Evolutionary conservation across 768 basidiomycete species (phyloP), one percentile per base, ranked within the genome.

Genomic region (Pleurotus salmoneostramineus): DNA sequence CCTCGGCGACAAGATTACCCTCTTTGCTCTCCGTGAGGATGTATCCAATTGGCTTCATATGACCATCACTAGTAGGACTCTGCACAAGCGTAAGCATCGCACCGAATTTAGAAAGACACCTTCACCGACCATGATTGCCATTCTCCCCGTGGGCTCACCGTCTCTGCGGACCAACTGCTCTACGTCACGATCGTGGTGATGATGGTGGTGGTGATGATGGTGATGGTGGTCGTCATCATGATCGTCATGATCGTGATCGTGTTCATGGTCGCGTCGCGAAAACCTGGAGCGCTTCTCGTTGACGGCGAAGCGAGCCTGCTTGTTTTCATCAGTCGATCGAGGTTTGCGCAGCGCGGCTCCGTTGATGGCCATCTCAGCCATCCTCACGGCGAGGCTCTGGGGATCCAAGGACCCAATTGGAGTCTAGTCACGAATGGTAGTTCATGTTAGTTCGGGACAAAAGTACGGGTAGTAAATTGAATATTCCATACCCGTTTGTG

Each of bases 91-190:
- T 27, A 27, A 27, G 3, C 21, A 27, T 27, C 21, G 21, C 21
- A 27, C 21, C 21, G 21, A 27, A 27, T 1, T 27, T 27, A 27
- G 21, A 27, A 27, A 27, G 21, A 27, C 21, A 27, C 21, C 21
- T 27, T 27, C 21, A 27, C 21, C 3, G 21, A 77, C 84, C 72
- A 81, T 68, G 59, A 87, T 77, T 60, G 80, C 74, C 48, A 85
- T 69, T 3, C 58, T 71, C 3, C 85, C 83, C 6, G 72, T 65
- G 6, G 71, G 21, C 21, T 27, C 21, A 27, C 21, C 21, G 21
- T 27, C 21, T 27, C 21, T 27, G 21, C 21, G 21, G 21, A 27
- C 21, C 21, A 27, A 27, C 21, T 27, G 21, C 21, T 27, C 21
- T 27, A 27, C 21, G 21, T 27, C 21, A 3, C 21, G 21, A 27